phyloP scores from a whole-genome alignment of 73 alveolate species.

The Symbiodinium pilosum region DNA sequence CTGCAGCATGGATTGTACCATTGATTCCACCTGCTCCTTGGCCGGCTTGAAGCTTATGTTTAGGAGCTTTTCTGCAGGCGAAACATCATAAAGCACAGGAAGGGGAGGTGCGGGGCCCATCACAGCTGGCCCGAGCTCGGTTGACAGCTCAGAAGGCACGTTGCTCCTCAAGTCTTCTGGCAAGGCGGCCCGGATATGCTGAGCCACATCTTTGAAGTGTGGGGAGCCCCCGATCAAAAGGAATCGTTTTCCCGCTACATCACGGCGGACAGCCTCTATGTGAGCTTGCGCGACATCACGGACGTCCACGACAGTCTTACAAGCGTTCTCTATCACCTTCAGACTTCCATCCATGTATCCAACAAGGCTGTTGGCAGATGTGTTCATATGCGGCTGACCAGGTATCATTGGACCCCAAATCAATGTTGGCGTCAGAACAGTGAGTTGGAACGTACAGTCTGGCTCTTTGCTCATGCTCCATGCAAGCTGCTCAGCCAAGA shows the following conservation, averaged over 20 bases:
- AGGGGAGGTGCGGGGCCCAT: constrained; percentile 75
- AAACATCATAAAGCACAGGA: constrained; percentile 57
- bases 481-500: constrained; percentile 43
- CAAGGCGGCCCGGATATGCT: constrained; percentile 34
- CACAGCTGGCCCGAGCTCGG: constrained; percentile 45
- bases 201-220: constrained; percentile 56
- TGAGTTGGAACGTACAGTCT: constrained; percentile 60
- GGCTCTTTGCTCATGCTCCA: constrained; percentile 80
- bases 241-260: constrained; percentile 25
- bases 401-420: constrained; percentile 94
- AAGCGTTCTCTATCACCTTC: constrained; percentile 69
- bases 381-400: constrained; percentile 77
- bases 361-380: constrained; percentile 55
- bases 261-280: constrained; percentile 38
- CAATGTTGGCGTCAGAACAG: constrained; percentile 77
- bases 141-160: background rate
- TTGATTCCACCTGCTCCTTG: constrained; percentile 19
- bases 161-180: background rate
- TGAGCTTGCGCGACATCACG: constrained; percentile 76
- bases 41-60: constrained; percentile 35
- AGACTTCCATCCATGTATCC: constrained; percentile 81
- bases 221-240: constrained; percentile 87
- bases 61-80: constrained; percentile 65
- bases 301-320: constrained; percentile 91
- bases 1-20: constrained; percentile 83